Evolutionary conservation across 2,329 filamentous ascomycete species (phyloP).

Genomic region (Penicillium janthinellum): DNA sequence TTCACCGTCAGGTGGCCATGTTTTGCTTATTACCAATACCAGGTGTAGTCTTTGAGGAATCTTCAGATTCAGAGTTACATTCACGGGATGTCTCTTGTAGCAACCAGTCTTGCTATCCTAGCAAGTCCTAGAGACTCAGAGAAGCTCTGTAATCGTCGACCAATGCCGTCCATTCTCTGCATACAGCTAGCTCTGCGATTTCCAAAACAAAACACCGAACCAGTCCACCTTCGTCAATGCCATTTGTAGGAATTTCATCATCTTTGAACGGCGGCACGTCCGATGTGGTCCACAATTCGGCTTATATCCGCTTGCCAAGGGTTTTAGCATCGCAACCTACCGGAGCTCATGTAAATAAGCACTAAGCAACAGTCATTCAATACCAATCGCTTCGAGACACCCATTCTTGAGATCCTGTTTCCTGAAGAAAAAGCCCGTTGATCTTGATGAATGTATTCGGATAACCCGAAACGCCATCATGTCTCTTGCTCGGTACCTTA

Average conservation of each 20-base stretch:
- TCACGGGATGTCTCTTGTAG: neutral
- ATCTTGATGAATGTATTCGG: neutral
- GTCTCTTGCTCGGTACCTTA: neutral
- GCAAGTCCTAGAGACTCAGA: neutral
- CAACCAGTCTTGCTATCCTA: neutral
- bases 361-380: neutral
- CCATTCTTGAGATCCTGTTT: neutral
- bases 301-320: neutral
- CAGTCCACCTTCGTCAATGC: neutral
- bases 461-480: neutral
- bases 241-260: neutral
- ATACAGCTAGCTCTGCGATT: neutral
- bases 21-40: neutral
- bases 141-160: neutral
- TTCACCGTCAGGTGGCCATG: neutral
- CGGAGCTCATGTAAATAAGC: neutral
- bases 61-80: neutral
- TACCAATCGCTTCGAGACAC: neutral
- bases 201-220: neutral
- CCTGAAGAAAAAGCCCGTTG: no score
- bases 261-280: neutral
- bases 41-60: neutral
- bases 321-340: neutral
- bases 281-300: neutral
- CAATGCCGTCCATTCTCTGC: neutral